These are phyloP conservation scores for Tuber brumale DNA, from an alignment of 495 filamentous ascomycete species.

Conservation along the genomic window DNA sequence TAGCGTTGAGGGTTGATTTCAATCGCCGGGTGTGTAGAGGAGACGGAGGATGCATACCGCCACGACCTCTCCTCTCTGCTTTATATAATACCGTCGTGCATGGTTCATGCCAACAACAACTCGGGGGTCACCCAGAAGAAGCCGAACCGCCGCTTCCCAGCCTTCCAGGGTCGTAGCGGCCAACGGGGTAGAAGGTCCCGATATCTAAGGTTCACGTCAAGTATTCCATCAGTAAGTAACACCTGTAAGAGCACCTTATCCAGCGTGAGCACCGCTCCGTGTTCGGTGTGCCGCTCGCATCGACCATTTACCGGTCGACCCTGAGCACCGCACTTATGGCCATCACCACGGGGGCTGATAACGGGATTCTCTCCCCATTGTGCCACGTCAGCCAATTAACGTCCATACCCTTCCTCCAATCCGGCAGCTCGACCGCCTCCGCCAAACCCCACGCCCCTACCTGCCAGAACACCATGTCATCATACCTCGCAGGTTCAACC, in stretches of 20 bases:
- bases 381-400: too few species aligned
- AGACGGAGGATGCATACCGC: too few species aligned
- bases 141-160: constrained; percentile 11
- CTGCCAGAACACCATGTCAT: neutral
- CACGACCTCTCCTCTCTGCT: constrained; percentile 8
- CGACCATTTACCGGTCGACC: neutral
- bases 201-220: neutral
- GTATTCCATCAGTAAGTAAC: constrained; percentile 8
- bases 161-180: constrained; percentile 12
- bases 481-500: neutral
- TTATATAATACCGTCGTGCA: constrained; percentile 18
- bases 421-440: neutral
- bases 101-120: constrained; percentile 10
- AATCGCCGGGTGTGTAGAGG: too few species aligned
- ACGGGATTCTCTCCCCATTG: neutral
- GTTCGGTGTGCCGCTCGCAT: constrained; percentile 15
- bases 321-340: too few species aligned
- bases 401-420: neutral
- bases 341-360: neutral
- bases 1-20: too few species aligned
- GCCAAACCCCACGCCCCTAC: neutral
- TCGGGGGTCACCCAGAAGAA: constrained; percentile 12
- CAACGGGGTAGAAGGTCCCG: constrained; percentile 4
- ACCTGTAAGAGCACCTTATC: constrained; percentile 9
- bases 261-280: too few species aligned